phyloP scores from a whole-genome alignment of 371 early-diverging fungal genomes.

The Saksenaea oblongispora region DNA sequence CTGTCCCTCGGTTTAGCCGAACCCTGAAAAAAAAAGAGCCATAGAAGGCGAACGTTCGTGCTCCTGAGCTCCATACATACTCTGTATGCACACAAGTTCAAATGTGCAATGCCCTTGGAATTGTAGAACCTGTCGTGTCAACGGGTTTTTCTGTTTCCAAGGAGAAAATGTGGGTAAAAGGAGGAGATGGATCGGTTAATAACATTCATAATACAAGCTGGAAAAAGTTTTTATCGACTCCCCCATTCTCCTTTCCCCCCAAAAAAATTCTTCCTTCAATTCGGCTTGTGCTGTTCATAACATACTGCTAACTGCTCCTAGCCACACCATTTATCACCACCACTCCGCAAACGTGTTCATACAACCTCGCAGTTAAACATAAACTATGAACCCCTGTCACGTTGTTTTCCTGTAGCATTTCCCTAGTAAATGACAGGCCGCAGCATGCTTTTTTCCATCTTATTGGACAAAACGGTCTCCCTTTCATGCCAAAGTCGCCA shows the following conservation, averaged over 20 bases:
- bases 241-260: not conserved
- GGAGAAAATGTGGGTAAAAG: not conserved
- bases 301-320: not conserved
- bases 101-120: not conserved
- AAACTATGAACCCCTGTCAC: not conserved
- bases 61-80: not conserved
- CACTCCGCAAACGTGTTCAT: not conserved
- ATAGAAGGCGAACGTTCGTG: no score
- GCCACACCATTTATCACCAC: not conserved
- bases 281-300: not conserved
- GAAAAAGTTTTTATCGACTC: not conserved
- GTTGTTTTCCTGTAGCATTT: not conserved
- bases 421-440: slow-evolving; percentile 1
- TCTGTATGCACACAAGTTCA: not conserved
- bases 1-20: no score
- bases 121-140: not conserved
- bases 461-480: not conserved
- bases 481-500: not conserved
- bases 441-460: not conserved
- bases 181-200: not conserved
- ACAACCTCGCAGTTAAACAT: not conserved
- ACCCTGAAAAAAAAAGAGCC: no score
- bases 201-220: not conserved
- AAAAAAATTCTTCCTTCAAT: not conserved
- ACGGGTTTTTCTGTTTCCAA: not conserved